These are phyloP conservation scores for Leishmania guyanensis DNA, from an alignment of 208 protist species.

Conservation along the genomic window DNA sequence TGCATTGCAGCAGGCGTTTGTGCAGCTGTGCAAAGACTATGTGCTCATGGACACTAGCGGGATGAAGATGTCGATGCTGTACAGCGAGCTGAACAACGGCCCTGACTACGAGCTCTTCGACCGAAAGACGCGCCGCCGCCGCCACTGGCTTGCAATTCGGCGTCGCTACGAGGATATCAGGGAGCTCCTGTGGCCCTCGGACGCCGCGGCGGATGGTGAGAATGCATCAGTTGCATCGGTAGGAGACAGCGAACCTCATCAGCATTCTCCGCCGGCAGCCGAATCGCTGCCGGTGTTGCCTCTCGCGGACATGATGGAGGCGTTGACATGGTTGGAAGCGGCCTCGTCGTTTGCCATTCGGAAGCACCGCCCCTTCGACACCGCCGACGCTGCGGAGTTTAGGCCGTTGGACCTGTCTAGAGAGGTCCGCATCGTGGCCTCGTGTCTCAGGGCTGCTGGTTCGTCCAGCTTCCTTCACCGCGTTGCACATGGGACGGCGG, in stretches of 20 bases:
- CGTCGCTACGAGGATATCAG: slow-evolving; percentile 76
- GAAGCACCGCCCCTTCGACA: slow-evolving; percentile 64
- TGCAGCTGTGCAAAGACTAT: slow-evolving; percentile 75
- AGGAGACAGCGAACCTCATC: background rate
- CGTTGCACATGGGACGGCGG: too few species aligned
- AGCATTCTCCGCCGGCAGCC: background rate
- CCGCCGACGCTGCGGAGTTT: slow-evolving; percentile 47
- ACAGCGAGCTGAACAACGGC: slow-evolving; percentile 78
- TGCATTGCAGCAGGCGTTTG: background rate
- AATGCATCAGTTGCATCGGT: background rate
- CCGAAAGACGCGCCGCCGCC: slow-evolving; percentile 63
- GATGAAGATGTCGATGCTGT: slow-evolving; percentile 74
- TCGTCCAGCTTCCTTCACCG: background rate
- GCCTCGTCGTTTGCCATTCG: slow-evolving; percentile 83
- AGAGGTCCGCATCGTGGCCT: slow-evolving; percentile 62
- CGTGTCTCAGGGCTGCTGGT: slow-evolving; percentile 14
- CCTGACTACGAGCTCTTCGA: slow-evolving; percentile 90
- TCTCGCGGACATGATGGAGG: slow-evolving; percentile 65
- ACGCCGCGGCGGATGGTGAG: background rate
- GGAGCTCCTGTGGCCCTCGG: slow-evolving; percentile 75
- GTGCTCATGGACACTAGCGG: slow-evolving; percentile 85
- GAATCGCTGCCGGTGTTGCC: slow-evolving; percentile 12
- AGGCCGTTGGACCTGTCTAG: slow-evolving; percentile 56
- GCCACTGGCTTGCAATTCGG: slow-evolving; percentile 80
- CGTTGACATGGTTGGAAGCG: slow-evolving; percentile 77